Evolutionary conservation across 768 basidiomycete genomes (phyloP).

Genomic region (Termitomyces sp.): DNA sequence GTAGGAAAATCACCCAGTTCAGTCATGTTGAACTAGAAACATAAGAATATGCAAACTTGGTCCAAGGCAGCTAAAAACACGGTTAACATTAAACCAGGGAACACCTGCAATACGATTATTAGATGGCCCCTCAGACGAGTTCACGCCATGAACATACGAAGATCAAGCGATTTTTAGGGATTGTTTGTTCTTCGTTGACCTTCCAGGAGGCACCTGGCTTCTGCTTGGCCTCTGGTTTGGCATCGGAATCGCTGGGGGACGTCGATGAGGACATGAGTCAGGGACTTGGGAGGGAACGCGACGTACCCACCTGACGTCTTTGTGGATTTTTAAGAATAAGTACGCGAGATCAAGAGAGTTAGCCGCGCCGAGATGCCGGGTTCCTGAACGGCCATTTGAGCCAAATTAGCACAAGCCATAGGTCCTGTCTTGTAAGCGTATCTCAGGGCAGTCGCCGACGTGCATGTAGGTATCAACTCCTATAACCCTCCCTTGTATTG

Average conservation of each 20-base stretch:
- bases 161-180: slow-evolving; percentile 48
- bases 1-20: neutral
- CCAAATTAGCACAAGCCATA: too few species aligned
- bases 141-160: slow-evolving; percentile 28
- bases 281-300: slow-evolving; percentile 2
- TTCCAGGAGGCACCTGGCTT: slow-evolving; percentile 51
- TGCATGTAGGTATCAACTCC: too few species aligned
- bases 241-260: slow-evolving; percentile 9
- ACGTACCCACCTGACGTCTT: slow-evolving; percentile 8
- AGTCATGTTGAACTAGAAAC: neutral
- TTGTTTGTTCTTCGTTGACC: slow-evolving; percentile 43
- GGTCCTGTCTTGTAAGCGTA: too few species aligned
- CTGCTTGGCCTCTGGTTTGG: slow-evolving; percentile 18
- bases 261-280: slow-evolving; percentile 15
- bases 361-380: slow-evolving; percentile 26
- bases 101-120: slow-evolving; percentile 28
- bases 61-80: slow-evolving; percentile 54
- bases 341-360: slow-evolving; percentile 13
- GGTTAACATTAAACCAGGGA: slow-evolving; percentile 38
- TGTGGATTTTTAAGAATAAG: slow-evolving; percentile 7
- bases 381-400: too few species aligned
- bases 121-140: neutral
- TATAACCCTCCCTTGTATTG: too few species aligned
- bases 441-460: too few species aligned
- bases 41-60: slow-evolving; percentile 34